Evolutionary conservation across 192 early-diverging fungal species (phyloP), one percentile per base, ranked within the genome.

Genomic region (Chytriomyces hyalinus): DNA sequence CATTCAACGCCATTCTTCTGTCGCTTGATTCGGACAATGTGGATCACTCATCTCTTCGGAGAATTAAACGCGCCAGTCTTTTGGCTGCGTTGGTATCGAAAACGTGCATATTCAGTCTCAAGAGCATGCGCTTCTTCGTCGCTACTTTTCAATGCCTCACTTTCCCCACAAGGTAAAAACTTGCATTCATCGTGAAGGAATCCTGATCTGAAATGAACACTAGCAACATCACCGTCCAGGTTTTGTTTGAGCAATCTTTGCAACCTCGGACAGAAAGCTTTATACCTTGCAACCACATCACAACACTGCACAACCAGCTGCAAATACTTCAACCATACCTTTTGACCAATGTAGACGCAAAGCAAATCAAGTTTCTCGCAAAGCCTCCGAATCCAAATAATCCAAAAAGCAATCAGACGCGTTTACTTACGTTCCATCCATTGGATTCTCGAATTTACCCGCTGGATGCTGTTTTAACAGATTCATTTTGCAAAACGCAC

Each of bases 311-410:
- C 49, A 43, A 63, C 20, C n/a, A 15, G 13, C 9, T 73, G 8
- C 47, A 20, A 8, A 60, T 73, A 10, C 20, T 20, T 22, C 53
- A 62, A 20, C 17, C 45, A 45, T 73, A 62, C 36, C 3, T 73
- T 6, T 73, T 73, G 28, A 8, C 20, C 26, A 26, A 73, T 24
- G 5, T 73, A 26, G 45, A 61, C 8, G 6, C 71, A 43, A 73
- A 73, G 61, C 71, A 73, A 49, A 73, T 73, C 57, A 61, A 49
- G 28, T 73, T 73, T 28, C 20, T 43, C 7, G 13, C 57, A 8
- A 36, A 62, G n/a, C 36, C 43, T 11, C 71, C 71, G 6, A 47
- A 73, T 62, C 71, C 71, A 26, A 6, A 2, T 6, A 60, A 73
- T 62, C 44, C 57, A 28, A 60, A 44, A 46, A 73, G 71, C 61